These are phyloP conservation scores for Stagonosporopsis rhizophila DNA, from an alignment of 2,329 filamentous ascomycete species.

Conservation along the genomic window DNA sequence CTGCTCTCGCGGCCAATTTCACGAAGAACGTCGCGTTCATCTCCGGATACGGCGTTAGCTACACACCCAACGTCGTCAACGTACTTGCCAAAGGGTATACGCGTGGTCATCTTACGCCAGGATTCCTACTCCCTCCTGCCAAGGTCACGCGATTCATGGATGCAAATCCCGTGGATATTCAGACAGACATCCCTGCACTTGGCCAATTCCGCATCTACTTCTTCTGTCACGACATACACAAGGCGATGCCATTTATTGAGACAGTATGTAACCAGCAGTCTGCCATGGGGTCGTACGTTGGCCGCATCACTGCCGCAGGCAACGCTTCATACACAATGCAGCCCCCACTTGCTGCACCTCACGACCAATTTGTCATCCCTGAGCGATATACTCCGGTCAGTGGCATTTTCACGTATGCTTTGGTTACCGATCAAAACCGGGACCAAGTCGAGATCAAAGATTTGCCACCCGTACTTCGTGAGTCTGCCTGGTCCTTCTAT, in stretches of 20 bases:
- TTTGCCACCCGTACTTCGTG: slow-evolving; percentile 67
- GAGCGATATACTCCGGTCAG: slow-evolving; percentile 73
- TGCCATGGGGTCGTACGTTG: slow-evolving; percentile 62
- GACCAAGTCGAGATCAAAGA: slow-evolving; percentile 69
- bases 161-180: slow-evolving; percentile 77
- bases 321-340: slow-evolving; percentile 67
- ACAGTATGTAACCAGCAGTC: slow-evolving; percentile 65
- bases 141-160: slow-evolving; percentile 78
- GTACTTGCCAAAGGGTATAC: slow-evolving; percentile 60
- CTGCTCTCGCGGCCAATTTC: slow-evolving; percentile 72
- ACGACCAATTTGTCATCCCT: slow-evolving; percentile 71
- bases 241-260: slow-evolving; percentile 64
- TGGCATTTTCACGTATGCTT: slow-evolving; percentile 70
- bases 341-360: slow-evolving; percentile 63
- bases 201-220: slow-evolving; percentile 80
- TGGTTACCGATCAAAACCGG: slow-evolving; percentile 71
- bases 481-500: slow-evolving; percentile 76
- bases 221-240: slow-evolving; percentile 68
- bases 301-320: slow-evolving; percentile 65
- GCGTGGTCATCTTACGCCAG: slow-evolving; percentile 53
- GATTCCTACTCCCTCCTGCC: slow-evolving; percentile 66
- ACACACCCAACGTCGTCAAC: slow-evolving; percentile 70
- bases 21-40: slow-evolving; percentile 75
- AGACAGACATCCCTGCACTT: slow-evolving; percentile 78
- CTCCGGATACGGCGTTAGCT: slow-evolving; percentile 73